These are phyloP conservation scores for Apiospora aurea DNA, from an alignment of 2,329 filamentous ascomycete species.

Conservation along the genomic window DNA sequence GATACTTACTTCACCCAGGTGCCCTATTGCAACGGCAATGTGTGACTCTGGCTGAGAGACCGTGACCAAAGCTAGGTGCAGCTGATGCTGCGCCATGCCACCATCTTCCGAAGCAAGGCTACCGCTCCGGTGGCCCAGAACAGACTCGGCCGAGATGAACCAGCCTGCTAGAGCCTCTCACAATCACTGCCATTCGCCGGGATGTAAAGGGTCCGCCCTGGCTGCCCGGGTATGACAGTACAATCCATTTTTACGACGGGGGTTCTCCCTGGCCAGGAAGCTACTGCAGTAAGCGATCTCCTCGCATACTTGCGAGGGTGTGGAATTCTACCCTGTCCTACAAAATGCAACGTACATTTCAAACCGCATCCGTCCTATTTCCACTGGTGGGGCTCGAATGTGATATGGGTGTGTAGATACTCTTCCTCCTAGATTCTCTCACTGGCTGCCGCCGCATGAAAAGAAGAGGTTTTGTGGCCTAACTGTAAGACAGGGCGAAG, in stretches of 20 bases:
- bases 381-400: too few relatives aligned
- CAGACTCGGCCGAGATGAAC: background rate
- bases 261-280: background rate
- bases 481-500: background rate
- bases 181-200: background rate
- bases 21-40: background rate
- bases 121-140: background rate
- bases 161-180: background rate
- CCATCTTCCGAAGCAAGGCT: background rate
- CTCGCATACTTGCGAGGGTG: background rate
- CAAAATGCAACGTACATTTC: background rate
- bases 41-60: background rate
- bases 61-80: background rate
- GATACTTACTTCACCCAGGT: background rate
- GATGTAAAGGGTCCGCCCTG: background rate
- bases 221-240: background rate
- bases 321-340: background rate
- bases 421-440: background rate
- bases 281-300: background rate
- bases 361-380: background rate
- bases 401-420: background rate
- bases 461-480: background rate
- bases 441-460: background rate
- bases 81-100: background rate
- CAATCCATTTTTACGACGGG: too few relatives aligned